Percentiles rank a stretch among this genome's conserved stretches.
Conservation (phyloP, 495 filamentous ascomycete genomes). For the Amphirosellinia nigrospora region DNA sequence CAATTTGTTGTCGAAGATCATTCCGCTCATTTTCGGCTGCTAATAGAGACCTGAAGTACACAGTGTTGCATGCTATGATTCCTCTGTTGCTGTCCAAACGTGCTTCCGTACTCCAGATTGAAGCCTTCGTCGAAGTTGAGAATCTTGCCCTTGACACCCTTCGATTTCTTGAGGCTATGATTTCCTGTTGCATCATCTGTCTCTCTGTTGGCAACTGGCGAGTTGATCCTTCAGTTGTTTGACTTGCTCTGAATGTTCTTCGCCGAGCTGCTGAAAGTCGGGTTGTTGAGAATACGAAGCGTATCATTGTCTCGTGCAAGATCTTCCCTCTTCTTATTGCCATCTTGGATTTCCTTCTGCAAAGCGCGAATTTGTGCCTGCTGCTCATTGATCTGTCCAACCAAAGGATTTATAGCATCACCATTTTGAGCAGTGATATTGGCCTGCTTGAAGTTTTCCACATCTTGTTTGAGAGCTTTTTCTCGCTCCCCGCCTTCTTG, state of each 20-base stretch:
- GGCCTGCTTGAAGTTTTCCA: constrained; percentile 22
- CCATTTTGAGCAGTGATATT: neutral
- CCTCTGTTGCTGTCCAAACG: constrained; percentile 9
- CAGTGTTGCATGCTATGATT: constrained; percentile 4
- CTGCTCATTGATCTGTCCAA: neutral
- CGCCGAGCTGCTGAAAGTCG: neutral
- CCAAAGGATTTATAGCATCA: neutral
- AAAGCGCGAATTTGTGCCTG: neutral
- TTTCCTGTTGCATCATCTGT: constrained; percentile 18
- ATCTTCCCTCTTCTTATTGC: constrained; percentile 6
- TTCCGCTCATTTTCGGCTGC: constrained; percentile 26
- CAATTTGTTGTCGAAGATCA: constrained; percentile 3
- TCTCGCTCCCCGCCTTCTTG: constrained; percentile 17
- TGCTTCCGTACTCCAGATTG: constrained; percentile 16
- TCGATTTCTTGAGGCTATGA: constrained; percentile 15
- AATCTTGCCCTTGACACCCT: constrained; percentile 14
- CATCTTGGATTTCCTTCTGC: neutral
- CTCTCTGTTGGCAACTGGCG: neutral
- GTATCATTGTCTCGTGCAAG: constrained; percentile 20
- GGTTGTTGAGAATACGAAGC: constrained; percentile 8
- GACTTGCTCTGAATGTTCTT: constrained; percentile 3
- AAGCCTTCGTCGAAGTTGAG: constrained; percentile 20
- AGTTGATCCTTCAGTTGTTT: neutral
- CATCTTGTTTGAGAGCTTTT: constrained; percentile 4
- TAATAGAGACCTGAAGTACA: constrained; percentile 4